phyloP scores from a whole-genome alignment of 345 rosid genomes.

The Heritiera littoralis region DNA sequence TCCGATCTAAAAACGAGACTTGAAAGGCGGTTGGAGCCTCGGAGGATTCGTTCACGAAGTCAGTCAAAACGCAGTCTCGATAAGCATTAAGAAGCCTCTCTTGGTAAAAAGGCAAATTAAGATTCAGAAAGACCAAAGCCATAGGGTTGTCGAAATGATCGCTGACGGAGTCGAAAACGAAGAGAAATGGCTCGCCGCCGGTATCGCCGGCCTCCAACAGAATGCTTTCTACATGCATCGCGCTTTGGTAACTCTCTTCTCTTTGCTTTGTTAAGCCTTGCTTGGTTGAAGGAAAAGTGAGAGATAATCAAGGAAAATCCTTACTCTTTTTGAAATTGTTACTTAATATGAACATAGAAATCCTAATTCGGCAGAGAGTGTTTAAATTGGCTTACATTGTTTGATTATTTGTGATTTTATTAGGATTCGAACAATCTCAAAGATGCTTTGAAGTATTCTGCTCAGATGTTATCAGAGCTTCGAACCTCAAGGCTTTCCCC shows the following conservation, averaged over 20 bases:
- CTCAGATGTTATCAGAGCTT: constrained; percentile 97
- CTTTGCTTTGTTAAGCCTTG: not conserved
- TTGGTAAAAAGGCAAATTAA: constrained; percentile 7
- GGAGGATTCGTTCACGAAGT: constrained; percentile 11
- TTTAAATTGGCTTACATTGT: not conserved
- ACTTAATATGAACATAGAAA: not conserved
- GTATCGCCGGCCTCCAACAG: constrained; percentile 91
- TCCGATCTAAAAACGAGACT: constrained; percentile 19
- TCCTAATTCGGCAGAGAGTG: constrained; percentile 29
- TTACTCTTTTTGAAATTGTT: not conserved
- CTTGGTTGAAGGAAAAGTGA: constrained; percentile 20
- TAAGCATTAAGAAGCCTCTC: not conserved
- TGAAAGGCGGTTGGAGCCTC: constrained; percentile 29
- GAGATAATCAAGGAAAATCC: not conserved
- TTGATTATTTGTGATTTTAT: not conserved
- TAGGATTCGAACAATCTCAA: constrained; percentile 92
- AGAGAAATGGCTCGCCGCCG: constrained; percentile 96
- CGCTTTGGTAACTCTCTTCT: constrained; percentile 63
- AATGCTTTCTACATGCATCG: constrained; percentile 98
- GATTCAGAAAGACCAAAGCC: constrained; percentile 14
- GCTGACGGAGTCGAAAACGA: constrained; percentile 79
- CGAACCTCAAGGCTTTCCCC: constrained; percentile 98
- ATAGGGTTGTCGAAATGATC: constrained; percentile 50
- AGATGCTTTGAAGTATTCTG: constrained; percentile 95
- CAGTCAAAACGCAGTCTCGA: constrained; percentile 40